A percentile compares a stretch with the other conserved stretches of the same genome.
Evolutionary conservation across 1,284 basidiomycete species (phyloP).

Genomic region (Trametes polyzona): DNA sequence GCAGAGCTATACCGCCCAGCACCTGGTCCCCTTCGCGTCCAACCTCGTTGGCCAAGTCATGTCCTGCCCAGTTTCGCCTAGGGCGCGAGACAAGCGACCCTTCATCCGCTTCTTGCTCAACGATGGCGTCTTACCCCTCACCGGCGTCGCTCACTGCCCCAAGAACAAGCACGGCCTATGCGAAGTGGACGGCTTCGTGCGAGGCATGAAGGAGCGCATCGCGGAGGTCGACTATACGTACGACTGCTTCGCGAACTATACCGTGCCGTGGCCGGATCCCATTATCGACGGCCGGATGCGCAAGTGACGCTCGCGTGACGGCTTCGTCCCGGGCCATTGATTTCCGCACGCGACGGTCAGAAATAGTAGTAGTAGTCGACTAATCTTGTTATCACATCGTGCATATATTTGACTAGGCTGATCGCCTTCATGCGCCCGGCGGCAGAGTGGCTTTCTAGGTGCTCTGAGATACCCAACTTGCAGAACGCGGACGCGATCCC

Average conservation of each 20-base stretch:
- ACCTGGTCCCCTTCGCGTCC: conserved; percentile 78
- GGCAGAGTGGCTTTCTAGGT: too few relatives aligned
- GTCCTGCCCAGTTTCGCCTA: conserved; percentile 29
- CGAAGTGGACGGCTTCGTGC: conserved; percentile 74
- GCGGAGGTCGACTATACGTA: conserved; percentile 60
- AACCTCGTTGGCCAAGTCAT: conserved; percentile 76
- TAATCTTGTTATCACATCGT: too few relatives aligned
- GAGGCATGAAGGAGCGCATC: conserved; percentile 69
- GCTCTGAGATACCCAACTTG: too few relatives aligned
- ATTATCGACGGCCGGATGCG: conserved; percentile 27
- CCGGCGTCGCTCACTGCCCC: conserved; percentile 74
- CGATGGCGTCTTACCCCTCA: conserved; percentile 86
- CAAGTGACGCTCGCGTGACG: too few relatives aligned
- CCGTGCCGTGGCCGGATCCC: conserved; percentile 21
- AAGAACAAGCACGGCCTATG: conserved; percentile 74
- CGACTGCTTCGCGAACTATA: conserved; percentile 31
- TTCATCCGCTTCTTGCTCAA: conserved; percentile 85
- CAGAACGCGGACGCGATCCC: too few relatives aligned
- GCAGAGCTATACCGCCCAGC: conserved; percentile 52
- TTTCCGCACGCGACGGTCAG: too few relatives aligned
- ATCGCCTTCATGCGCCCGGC: too few relatives aligned
- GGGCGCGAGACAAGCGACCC: too few relatives aligned
- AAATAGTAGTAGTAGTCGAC: too few relatives aligned
- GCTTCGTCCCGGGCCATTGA: too few relatives aligned
- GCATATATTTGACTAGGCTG: too few relatives aligned